Evolutionary conservation across 768 basidiomycete genomes (phyloP), one percentile per base, ranked within the genome.

Genomic region (Lepiota brunneoincarnata): DNA sequence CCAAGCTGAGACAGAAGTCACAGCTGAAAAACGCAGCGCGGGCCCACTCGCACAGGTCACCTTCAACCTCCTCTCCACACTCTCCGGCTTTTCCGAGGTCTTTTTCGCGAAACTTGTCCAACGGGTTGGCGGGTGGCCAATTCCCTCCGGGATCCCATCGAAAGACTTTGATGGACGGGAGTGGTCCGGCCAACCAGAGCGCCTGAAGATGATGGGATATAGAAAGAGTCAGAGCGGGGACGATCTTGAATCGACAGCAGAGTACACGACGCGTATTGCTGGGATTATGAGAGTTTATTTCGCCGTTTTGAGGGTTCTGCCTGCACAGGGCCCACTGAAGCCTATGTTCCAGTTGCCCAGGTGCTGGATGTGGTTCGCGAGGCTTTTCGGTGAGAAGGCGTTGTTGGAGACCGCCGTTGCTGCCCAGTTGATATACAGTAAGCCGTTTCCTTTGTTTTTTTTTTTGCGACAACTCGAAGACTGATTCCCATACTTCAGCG

Each of bases 1-100:
- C 31, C 96, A 98, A 72, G 94, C 94, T 15, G 94, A 97, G 72
- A 89, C 86, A 0, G 96, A 98, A 69, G 91, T 96, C 7, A 78
- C 89, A 1, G 93, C 94, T 2, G 91, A 95, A 69, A 85, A 89
- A 63, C 83, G 84, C 26, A 88, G 89, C 20, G 94, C 93, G 0
- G 75, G 79, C 35, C 96, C 96, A 0, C 79, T 99, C 20, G 91
- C 90, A 0, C 80, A 82, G 28, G 82, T 97, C 10, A 70, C 90
- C 2, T 78, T 88, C 58, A 84, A 80, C 57, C 76, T 98, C 26
- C 77, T 93, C 50, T 78, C 84, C 47, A 62, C 61, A 12, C 65
- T 79, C 0, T 69, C 84, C 2, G 73, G 76, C 4, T 88, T 99
- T 59, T 72, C 82, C 2, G 78, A 89, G 10, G 76, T 96, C 12